These are phyloP conservation scores for Babesia bovis DNA, from an alignment of 169 alveolate species.

Conservation along the genomic window DNA sequence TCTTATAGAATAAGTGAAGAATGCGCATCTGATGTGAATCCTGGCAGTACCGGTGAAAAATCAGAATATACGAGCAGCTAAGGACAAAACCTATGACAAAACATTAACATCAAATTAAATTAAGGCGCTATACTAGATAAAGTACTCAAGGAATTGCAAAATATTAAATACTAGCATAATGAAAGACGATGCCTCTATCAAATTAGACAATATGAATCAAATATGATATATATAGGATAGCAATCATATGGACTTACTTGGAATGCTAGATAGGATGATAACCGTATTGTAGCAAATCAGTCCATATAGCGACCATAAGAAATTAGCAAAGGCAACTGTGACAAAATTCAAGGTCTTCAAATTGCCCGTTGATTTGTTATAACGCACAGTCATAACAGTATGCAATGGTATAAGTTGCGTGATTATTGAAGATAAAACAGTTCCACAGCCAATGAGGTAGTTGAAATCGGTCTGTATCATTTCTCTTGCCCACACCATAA, in stretches of 20 bases:
- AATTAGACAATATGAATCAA: too few relatives aligned
- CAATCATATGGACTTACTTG: too few relatives aligned
- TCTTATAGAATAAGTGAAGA: conserved; percentile 38
- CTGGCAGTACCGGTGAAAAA: conserved; percentile 45
- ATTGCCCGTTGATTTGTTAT: conserved; percentile 67
- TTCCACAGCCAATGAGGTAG: conserved; percentile 56
- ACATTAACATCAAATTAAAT: too few relatives aligned
- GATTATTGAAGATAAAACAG: conserved; percentile 67
- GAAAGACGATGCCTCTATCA: too few relatives aligned
- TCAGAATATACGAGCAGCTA: conserved; percentile 28
- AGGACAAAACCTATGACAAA: conserved; percentile 30
- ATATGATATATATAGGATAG: too few relatives aligned
- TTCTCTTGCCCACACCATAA: conserved; percentile 1
- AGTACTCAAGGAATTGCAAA: too few relatives aligned
- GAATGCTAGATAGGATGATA: conserved; percentile 64
- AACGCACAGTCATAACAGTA: conserved; percentile 62
- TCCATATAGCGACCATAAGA: conserved; percentile 74
- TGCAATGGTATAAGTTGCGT: conserved; percentile 71
- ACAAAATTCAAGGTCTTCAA: conserved; percentile 65
- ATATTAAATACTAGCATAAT: too few relatives aligned
- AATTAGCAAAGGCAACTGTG: conserved; percentile 65
- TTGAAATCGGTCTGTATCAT: conserved; percentile 50
- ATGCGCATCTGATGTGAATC: conserved; percentile 43
- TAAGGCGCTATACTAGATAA: too few relatives aligned
- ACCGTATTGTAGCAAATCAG: conserved; percentile 55